These are phyloP conservation scores for Durio zibethinus DNA, from an alignment of 345 rosid species.

Conservation along the genomic window DNA sequence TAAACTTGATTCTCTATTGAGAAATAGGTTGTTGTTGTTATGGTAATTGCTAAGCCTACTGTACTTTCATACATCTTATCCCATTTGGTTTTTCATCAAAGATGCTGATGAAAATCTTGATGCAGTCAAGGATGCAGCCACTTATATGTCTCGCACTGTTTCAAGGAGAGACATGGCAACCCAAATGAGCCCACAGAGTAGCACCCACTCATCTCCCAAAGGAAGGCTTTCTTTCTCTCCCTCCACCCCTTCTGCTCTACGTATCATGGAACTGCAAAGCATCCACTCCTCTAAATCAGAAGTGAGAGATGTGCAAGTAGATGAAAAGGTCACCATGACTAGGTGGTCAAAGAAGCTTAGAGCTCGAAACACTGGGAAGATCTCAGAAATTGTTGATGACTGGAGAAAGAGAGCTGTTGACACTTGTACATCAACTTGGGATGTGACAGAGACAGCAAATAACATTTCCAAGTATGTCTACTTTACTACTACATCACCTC, in stretches of 20 bases:
- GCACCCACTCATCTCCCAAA: conserved; percentile 58
- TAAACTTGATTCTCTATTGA: not conserved
- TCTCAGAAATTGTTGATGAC: conserved; percentile 56
- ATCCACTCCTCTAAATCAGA: conserved; percentile 46
- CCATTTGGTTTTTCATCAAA: conserved; percentile 16
- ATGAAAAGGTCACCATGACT: conserved; percentile 80
- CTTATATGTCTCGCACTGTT: conserved; percentile 53
- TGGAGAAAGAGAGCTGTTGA: conserved; percentile 60
- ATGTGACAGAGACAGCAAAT: conserved; percentile 50
- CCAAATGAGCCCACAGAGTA: conserved; percentile 89
- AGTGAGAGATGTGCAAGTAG: conserved; percentile 81
- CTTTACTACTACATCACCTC: conserved; percentile 7
- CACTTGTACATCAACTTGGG: conserved; percentile 58
- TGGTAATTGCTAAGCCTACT: not conserved
- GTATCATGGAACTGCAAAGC: conserved; percentile 52
- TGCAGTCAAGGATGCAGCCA: conserved; percentile 52
- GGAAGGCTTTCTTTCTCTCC: conserved; percentile 47
- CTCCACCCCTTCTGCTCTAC: conserved; percentile 49
- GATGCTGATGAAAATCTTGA: conserved; percentile 49
- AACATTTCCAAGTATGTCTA: conserved; percentile 51
- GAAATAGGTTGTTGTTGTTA: not conserved
- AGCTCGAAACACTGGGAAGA: conserved; percentile 47
- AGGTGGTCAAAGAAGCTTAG: conserved; percentile 84
- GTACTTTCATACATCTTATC: conserved; percentile 15
- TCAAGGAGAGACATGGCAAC: conserved; percentile 98